Evolutionary conservation across 1,284 basidiomycete genomes (phyloP).

Genomic region (Ustilago crameri): DNA sequence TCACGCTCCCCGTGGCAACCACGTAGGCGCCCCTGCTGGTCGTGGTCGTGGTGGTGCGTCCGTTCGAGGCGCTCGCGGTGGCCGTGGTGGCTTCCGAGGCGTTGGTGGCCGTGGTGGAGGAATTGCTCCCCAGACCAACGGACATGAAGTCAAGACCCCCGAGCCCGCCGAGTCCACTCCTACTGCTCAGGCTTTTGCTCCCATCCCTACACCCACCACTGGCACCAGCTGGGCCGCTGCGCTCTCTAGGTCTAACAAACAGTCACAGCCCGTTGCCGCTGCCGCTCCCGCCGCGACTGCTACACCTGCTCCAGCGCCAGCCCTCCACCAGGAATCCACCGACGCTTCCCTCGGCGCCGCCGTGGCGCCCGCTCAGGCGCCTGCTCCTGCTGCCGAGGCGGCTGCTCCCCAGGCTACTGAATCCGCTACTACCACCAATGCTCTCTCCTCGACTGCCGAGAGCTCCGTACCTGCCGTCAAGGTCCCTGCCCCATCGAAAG

Average conservation of each 20-base stretch:
- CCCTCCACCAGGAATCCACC: conserved; percentile 27
- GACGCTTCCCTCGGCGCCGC: conserved; percentile 18
- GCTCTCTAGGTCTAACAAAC: conserved; percentile 40
- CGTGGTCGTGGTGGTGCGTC: conserved; percentile 54
- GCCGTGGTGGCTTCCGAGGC: conserved; percentile 57
- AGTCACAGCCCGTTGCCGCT: conserved; percentile 36
- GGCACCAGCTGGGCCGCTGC: conserved; percentile 60
- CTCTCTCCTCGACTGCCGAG: conserved; percentile 37
- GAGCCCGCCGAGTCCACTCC: conserved; percentile 37
- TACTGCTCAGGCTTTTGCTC: conserved; percentile 43
- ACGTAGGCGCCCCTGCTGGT: conserved; percentile 39
- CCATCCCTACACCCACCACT: conserved; percentile 45
- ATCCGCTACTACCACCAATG: conserved; percentile 35
- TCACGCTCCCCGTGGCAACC: conserved; percentile 40
- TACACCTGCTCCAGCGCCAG: conserved; percentile 36
- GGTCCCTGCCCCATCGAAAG: conserved; percentile 49
- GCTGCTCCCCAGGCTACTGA: conserved; percentile 33
- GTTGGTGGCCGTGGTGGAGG: conserved; percentile 54
- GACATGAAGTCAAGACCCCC: conserved; percentile 47
- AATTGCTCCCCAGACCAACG: conserved; percentile 54
- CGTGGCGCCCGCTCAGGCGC: conserved; percentile 3
- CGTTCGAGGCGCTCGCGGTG: conserved; percentile 57
- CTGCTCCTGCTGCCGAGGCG: conserved; percentile 24
- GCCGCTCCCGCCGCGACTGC: conserved; percentile 25
- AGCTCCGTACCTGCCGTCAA: conserved; percentile 40